phyloP scores from a whole-genome alignment of 441 rosid genomes.

The Melastoma candidum region DNA sequence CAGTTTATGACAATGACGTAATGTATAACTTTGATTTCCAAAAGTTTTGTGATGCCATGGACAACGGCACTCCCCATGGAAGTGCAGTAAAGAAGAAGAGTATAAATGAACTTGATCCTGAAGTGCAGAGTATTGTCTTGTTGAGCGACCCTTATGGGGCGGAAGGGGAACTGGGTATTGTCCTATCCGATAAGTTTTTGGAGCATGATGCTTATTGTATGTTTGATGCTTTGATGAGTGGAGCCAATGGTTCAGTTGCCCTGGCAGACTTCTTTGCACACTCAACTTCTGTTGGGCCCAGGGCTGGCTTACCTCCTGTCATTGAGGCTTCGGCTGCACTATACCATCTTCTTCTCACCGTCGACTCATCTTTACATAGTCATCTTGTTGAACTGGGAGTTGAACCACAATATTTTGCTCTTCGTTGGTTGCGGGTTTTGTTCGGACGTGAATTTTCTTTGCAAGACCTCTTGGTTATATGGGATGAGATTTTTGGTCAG shows the following conservation, averaged over 20 bases:
- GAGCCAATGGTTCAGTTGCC: slow-evolving; percentile 60
- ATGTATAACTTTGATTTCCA: slow-evolving; percentile 72
- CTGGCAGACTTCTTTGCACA: slow-evolving; percentile 72
- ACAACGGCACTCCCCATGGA: slow-evolving; percentile 46
- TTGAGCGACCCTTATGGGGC: slow-evolving; percentile 88
- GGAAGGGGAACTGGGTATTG: slow-evolving; percentile 95
- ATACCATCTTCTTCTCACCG: slow-evolving; percentile 62
- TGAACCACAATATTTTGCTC: slow-evolving; percentile 94
- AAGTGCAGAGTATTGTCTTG: slow-evolving; percentile 48
- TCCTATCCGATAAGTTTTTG: slow-evolving; percentile 91
- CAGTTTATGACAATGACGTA: slow-evolving; percentile 60
- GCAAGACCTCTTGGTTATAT: slow-evolving; percentile 56
- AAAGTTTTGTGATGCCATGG: slow-evolving; percentile 54
- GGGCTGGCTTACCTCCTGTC: slow-evolving; percentile 64
- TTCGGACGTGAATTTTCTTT: slow-evolving; percentile 88
- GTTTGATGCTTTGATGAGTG: slow-evolving; percentile 94
- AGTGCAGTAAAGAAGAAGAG: slow-evolving; percentile 39
- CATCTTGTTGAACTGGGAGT: slow-evolving; percentile 90
- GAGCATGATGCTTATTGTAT: slow-evolving; percentile 96
- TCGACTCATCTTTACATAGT: slow-evolving; percentile 76
- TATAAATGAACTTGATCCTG: slow-evolving; percentile 62
- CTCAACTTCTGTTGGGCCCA: slow-evolving; percentile 41
- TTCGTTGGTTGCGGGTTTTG: slow-evolving; percentile 90
- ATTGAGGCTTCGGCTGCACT: slow-evolving; percentile 82
- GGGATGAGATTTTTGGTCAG: slow-evolving; percentile 89